A percentile compares a stretch with the other conserved stretches of the same genome.
Conservation (phyloP, 768 basidiomycete genomes). For the Suillus brevipes region DNA sequence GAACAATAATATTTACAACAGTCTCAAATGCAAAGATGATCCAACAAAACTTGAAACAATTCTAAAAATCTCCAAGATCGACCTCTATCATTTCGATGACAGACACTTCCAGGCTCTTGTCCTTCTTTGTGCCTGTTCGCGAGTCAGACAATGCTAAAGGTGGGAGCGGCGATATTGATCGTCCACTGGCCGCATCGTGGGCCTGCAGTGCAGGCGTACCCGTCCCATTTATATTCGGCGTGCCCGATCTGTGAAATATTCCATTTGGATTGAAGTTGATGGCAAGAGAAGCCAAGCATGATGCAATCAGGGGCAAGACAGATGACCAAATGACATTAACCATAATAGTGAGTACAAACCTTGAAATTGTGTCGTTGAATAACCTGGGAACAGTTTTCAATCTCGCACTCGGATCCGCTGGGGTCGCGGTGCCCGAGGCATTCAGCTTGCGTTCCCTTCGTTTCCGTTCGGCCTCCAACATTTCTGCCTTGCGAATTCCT, state of each 20-base stretch:
- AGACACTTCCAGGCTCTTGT: conserved; percentile 53
- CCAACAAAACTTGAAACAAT: conserved; percentile 8
- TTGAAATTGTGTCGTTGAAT: conserved; percentile 55
- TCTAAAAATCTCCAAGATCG: conserved; percentile 77
- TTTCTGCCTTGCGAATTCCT: conserved; percentile 74
- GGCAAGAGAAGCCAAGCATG: conserved; percentile 16
- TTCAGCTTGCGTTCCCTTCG: conserved; percentile 64
- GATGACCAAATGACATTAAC: conserved; percentile 5
- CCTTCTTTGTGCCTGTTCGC: conserved; percentile 28
- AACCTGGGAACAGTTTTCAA: conserved; percentile 63
- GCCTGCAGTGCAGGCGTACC: conserved; percentile 40
- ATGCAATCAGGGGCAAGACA: conserved; percentile 23
- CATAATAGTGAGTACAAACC: conserved; percentile 44
- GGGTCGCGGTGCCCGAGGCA: conserved; percentile 40
- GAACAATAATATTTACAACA: conserved; percentile 6
- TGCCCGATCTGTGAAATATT: conserved; percentile 31
- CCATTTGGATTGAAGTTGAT: conserved; percentile 9
- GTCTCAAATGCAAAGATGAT: not conserved
- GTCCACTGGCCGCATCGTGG: conserved; percentile 25
- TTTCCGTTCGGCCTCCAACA: conserved; percentile 67
- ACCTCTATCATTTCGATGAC: conserved; percentile 70
- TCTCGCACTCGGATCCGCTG: conserved; percentile 64
- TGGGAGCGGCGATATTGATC: conserved; percentile 39
- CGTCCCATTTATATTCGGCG: conserved; percentile 51
- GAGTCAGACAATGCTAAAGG: conserved; percentile 25